Percentiles rank a stretch among this genome's conserved stretches.
These are phyloP conservation scores for Panaeolus papilionaceus DNA, from an alignment of 768 basidiomycete genomes.

Conservation along the genomic window DNA sequence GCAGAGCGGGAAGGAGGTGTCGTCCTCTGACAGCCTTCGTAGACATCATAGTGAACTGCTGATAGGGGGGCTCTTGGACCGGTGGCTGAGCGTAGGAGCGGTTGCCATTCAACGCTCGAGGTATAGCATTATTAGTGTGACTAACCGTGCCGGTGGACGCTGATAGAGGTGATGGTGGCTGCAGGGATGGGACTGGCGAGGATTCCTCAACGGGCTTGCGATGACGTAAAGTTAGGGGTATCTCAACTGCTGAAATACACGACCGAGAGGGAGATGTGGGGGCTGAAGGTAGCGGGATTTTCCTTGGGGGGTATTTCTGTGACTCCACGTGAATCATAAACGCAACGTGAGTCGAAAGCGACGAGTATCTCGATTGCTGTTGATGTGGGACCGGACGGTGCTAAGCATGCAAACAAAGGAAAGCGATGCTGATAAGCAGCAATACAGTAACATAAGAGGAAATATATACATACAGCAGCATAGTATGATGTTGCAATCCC, in stretches of 20 bases:
- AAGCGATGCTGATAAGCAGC: no score
- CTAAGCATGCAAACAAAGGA: slow-evolving; percentile 19
- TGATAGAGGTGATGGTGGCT: not conserved
- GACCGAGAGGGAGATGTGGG: not conserved
- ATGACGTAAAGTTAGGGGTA: slow-evolving; percentile 12
- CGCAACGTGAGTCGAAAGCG: slow-evolving; percentile 31
- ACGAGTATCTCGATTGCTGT: slow-evolving; percentile 33
- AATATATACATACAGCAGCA: not conserved
- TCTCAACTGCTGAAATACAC: not conserved
- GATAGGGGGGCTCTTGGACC: not conserved
- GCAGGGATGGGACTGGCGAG: not conserved
- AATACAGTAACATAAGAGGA: not conserved
- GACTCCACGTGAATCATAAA: slow-evolving; percentile 26
- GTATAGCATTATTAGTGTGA: not conserved
- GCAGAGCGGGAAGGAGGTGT: not conserved
- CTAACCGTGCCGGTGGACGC: not conserved
- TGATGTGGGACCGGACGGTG: slow-evolving; percentile 29
- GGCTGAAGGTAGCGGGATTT: not conserved
- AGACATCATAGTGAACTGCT: not conserved
- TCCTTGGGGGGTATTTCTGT: slow-evolving; percentile 4
- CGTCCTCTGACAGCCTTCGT: slow-evolving; percentile 3
- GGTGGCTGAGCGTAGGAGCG: not conserved
- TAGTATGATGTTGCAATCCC: slow-evolving; percentile 7
- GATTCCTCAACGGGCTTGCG: not conserved
- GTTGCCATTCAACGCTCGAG: not conserved